These are phyloP conservation scores for Silene uniflora DNA, from an alignment of 148 eudicot species.

Conservation along the genomic window DNA sequence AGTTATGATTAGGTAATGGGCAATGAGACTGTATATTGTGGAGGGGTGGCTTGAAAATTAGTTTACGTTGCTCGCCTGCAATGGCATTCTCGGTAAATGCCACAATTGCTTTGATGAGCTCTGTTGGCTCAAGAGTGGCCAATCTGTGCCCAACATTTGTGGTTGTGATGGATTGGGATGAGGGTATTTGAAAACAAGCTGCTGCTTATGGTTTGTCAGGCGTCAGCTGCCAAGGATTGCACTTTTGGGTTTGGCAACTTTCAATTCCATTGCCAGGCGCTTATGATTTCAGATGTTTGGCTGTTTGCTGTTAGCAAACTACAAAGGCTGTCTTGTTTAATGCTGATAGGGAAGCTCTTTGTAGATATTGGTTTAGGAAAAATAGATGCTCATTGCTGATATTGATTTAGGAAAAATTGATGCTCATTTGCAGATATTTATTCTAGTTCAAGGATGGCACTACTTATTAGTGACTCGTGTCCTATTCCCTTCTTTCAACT, in stretches of 20 bases:
- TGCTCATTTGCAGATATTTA: not conserved
- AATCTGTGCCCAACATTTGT: not conserved
- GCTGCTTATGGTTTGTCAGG: not conserved
- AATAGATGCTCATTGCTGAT: not conserved
- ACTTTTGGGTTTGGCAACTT: not conserved
- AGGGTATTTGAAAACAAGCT: not conserved
- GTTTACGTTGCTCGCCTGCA: not conserved
- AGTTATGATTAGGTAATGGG: not conserved
- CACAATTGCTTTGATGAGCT: not conserved
- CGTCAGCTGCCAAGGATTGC: not conserved
- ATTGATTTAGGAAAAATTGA: not conserved
- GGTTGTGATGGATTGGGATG: not conserved
- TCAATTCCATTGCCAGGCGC: not conserved
- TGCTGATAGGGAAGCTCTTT: not conserved
- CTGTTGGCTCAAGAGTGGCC: conserved; percentile 1
- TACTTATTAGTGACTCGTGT: not conserved
- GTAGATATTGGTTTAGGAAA: not conserved
- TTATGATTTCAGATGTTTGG: not conserved
- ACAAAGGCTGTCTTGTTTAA: not conserved
- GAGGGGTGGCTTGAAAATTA: not conserved
- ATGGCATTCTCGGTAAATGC: not conserved
- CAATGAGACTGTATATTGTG: not conserved
- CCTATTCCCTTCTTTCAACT: not conserved
- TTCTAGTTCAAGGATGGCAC: not conserved
- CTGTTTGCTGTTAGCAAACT: too few species aligned